A percentile compares a stretch with the other conserved stretches of the same genome.
Conservation (phyloP, 495 filamentous ascomycete genomes). For the Lasiosphaeris hirsuta region DNA sequence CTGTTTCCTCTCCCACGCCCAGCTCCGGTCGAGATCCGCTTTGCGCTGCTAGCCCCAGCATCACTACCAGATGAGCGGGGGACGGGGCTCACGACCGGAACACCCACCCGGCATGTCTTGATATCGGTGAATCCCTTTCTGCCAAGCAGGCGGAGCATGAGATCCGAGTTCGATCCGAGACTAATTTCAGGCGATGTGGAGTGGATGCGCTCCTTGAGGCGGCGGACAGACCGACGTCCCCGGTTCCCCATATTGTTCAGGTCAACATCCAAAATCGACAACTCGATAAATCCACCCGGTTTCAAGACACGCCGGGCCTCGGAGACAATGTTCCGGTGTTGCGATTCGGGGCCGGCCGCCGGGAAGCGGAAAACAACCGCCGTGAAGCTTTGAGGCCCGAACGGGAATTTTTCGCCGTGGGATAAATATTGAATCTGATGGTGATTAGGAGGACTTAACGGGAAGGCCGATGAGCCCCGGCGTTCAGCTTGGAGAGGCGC, state of each 20-base stretch:
- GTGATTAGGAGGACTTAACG: constrained; percentile 74
- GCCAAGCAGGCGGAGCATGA: constrained; percentile 70
- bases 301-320: constrained; percentile 90
- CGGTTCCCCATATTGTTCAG: constrained; percentile 82
- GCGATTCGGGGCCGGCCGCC: constrained; percentile 62
- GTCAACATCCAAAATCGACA: constrained; percentile 80
- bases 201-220: constrained; percentile 73
- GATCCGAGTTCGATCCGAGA: constrained; percentile 74
- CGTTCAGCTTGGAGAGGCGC: constrained; percentile 36
- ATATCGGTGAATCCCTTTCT: constrained; percentile 78
- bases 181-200: constrained; percentile 54
- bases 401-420: constrained; percentile 72
- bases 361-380: constrained; percentile 89
- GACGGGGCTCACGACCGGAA: constrained; percentile 78
- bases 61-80: constrained; percentile 32
- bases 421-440: constrained; percentile 74
- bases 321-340: constrained; percentile 75
- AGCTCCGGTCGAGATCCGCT: constrained; percentile 3
- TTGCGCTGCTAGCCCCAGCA: constrained; percentile 14
- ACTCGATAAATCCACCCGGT: constrained; percentile 84
- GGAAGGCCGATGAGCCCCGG: constrained; percentile 34
- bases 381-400: constrained; percentile 80
- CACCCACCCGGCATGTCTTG: constrained; percentile 81
- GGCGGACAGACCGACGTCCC: constrained; percentile 70
- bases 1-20: constrained; percentile 2